Conservation (phyloP, 2,329 filamentous ascomycete species). For the Pseudocercospora fijiensis region DNA sequence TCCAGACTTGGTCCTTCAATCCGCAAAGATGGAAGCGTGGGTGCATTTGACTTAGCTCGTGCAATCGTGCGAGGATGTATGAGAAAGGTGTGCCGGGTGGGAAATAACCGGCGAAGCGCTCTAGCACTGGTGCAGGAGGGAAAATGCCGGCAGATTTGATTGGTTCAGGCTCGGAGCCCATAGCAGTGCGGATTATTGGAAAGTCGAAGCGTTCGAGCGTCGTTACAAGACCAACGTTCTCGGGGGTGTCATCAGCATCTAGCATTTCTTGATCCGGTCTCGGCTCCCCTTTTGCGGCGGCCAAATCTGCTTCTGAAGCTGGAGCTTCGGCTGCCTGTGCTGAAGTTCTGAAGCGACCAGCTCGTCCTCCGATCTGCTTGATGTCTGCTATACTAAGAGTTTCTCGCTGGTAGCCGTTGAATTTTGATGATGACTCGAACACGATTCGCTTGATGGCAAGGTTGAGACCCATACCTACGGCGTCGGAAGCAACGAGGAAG, state of each 20-base stretch:
- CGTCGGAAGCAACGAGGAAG: slow-evolving; percentile 88
- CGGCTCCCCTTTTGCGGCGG: slow-evolving; percentile 29
- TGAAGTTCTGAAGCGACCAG: slow-evolving; percentile 79
- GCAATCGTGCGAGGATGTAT: slow-evolving; percentile 74
- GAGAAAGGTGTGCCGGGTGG: slow-evolving; percentile 76
- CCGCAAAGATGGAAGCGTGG: slow-evolving; percentile 69
- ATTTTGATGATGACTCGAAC: slow-evolving; percentile 76
- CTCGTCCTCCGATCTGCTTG: slow-evolving; percentile 92
- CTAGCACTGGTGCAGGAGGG: slow-evolving; percentile 68
- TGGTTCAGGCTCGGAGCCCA: slow-evolving; percentile 63
- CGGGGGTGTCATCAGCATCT: slow-evolving; percentile 13
- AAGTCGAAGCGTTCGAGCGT: slow-evolving; percentile 73
- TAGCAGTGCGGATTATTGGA: slow-evolving; percentile 59
- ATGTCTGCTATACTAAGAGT: slow-evolving; percentile 71
- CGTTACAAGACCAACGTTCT: slow-evolving; percentile 67
- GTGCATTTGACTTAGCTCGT: slow-evolving; percentile 65
- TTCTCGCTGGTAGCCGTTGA: slow-evolving; percentile 59
- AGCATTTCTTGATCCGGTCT: neutral
- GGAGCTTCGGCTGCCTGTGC: slow-evolving; percentile 46
- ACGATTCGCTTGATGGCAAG: slow-evolving; percentile 84
- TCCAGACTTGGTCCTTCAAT: slow-evolving; percentile 60
- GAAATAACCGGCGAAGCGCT: slow-evolving; percentile 78
- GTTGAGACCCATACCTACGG: slow-evolving; percentile 96
- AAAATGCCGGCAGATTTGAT: slow-evolving; percentile 71
- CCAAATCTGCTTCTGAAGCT: slow-evolving; percentile 31